phyloP scores from a whole-genome alignment of 768 basidiomycete species.

The Leccinum truebloodii region DNA sequence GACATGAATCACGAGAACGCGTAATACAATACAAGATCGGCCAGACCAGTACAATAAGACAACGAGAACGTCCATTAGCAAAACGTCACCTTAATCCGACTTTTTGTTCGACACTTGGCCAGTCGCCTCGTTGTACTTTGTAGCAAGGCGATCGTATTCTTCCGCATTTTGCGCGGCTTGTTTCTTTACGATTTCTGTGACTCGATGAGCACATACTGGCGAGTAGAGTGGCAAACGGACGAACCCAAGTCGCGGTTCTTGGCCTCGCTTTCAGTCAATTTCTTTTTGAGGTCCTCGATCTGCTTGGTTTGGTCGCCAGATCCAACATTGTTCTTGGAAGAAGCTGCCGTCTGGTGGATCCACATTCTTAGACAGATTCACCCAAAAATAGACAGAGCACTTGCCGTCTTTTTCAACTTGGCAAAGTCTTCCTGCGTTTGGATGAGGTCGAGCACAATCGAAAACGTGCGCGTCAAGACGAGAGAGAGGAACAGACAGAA shows the following conservation, averaged over 20 bases:
- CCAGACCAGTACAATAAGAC: background rate
- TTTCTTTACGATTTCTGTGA: slow-evolving; percentile 73
- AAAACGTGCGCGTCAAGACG: slow-evolving; percentile 90
- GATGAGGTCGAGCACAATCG: slow-evolving; percentile 89
- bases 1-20: background rate
- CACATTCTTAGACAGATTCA: background rate
- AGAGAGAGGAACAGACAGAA: slow-evolving; percentile 96
- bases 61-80: background rate
- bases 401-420: slow-evolving; percentile 68
- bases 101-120: slow-evolving; percentile 65
- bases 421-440: slow-evolving; percentile 87
- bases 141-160: slow-evolving; percentile 83
- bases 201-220: background rate
- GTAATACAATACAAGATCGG: background rate
- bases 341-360: slow-evolving; percentile 34
- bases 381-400: background rate
- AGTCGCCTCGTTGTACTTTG: slow-evolving; percentile 70
- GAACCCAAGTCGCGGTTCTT: slow-evolving; percentile 68
- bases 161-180: slow-evolving; percentile 76
- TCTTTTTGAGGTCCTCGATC: slow-evolving; percentile 67
- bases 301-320: slow-evolving; percentile 36
- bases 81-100: slow-evolving; percentile 45
- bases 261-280: slow-evolving; percentile 56
- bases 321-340: slow-evolving; percentile 31
- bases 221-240: slow-evolving; percentile 14